Evolutionary conservation across 2,329 filamentous ascomycete species (phyloP), one percentile per base, ranked within the genome.

Genomic region (Curvularia lunata): DNA sequence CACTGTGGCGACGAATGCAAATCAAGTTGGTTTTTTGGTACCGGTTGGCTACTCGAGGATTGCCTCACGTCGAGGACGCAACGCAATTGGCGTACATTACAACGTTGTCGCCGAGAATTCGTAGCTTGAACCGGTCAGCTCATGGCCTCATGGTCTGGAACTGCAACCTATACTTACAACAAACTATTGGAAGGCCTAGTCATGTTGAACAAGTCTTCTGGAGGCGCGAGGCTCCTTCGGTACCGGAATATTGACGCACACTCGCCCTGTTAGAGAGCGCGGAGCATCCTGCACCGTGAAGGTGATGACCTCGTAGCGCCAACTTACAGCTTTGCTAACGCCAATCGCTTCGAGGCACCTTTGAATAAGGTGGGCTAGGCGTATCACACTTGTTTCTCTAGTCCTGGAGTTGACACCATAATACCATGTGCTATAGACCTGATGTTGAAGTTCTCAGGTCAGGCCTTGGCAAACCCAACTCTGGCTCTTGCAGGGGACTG

Each of bases 1-100:
- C 5, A 61, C 66, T 68, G 59, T 62, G 68, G 67, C 63, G 66
- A 67, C 54, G 41, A 54, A 50, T 50, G 48, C 47, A 48, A 28
- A 66, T 65, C 67, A 71, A 71, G 62, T 51, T 55, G 58, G 65
- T 62, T 55, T 59, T 19, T 59, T 12, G 53, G 54, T 56, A 47
- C 59, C 56, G 32, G 42, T 27, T 48, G 59, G 62, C 68, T 64
- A 69, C 66, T 63, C 60, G 63, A 60, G 47, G 65, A 65, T 58
- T 58, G 59, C 59, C 59, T 63, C 62, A 60, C 58, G 57, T 61
- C 64, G 65, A 58, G 66, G 58, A 66, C 65, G 67, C 70, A 71
- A 71, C 69, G 67, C 67, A 67, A 74, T 68, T 67, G 68, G 70
- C 60, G 63, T 48, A 63, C 61, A 63, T 52, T 62, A 62, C 61